Evolutionary conservation across 345 rosid genomes (phyloP).

Genomic region (Arabis alpina): DNA sequence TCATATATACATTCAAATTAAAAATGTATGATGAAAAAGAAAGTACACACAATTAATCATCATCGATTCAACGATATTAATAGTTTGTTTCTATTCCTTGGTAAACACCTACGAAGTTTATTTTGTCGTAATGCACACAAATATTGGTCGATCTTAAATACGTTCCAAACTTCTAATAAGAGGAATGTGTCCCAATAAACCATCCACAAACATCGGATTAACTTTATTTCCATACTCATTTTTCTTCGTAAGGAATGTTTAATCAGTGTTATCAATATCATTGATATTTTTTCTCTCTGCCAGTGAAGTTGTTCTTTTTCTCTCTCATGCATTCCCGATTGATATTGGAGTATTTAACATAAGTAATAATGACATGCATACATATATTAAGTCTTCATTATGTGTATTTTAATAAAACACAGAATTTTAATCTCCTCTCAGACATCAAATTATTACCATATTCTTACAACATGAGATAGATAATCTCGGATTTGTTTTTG

Average conservation of each 20-base stretch:
- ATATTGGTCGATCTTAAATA: background rate
- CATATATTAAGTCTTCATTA: background rate
- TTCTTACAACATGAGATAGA: background rate
- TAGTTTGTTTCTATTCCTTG: constrained; percentile 6
- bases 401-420: no score
- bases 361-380: background rate
- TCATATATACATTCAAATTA: background rate
- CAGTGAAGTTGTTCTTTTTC: background rate
- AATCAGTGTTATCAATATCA: background rate
- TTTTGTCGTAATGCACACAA: constrained; percentile 31
- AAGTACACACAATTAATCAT: background rate
- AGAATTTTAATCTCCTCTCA: no score
- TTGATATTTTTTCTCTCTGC: background rate
- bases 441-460: no score
- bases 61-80: background rate
- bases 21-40: constrained; percentile 16
- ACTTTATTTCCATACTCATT: background rate
- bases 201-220: background rate
- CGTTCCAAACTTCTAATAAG: background rate
- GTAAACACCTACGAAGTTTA: constrained; percentile 24
- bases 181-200: background rate
- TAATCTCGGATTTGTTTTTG: background rate
- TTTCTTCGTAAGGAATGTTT: background rate
- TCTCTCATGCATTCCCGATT: background rate
- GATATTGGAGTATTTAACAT: background rate